A percentile compares a stretch with the other conserved stretches of the same genome.
Evolutionary conservation across 108 stramenopile species (phyloP).

Genomic region (Cylindrotheca fusiformis): DNA sequence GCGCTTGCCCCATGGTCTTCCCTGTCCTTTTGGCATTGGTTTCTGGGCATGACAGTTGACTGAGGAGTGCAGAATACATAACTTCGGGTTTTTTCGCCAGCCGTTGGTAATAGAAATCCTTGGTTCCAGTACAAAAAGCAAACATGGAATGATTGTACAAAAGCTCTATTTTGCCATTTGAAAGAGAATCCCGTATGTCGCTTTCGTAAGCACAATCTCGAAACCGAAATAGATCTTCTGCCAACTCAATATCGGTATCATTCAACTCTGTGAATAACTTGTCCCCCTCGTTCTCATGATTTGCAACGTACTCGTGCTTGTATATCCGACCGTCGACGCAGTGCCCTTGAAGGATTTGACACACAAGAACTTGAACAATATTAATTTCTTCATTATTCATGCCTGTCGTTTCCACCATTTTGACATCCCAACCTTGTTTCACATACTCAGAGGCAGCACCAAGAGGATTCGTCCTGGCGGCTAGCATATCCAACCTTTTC

Average conservation of each 20-base stretch:
- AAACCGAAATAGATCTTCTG: constrained; percentile 20
- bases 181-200: not conserved
- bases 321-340: constrained; percentile 13
- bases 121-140: constrained; percentile 9
- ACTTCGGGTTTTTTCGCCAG: constrained; percentile 5
- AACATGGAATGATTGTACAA: constrained; percentile 13
- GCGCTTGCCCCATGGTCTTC: not conserved
- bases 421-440: constrained; percentile 18
- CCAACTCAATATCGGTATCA: not conserved
- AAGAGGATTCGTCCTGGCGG: constrained; percentile 25
- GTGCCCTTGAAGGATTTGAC: constrained; percentile 17
- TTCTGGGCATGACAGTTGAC: constrained; percentile 24
- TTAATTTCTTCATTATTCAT: constrained; percentile 6
- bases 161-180: constrained; percentile 8
- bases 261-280: constrained; percentile 1
- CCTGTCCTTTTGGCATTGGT: not conserved
- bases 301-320: constrained; percentile 12
- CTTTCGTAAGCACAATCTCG: constrained; percentile 25
- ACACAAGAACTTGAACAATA: constrained; percentile 24
- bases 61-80: constrained; percentile 19
- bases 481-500: constrained; percentile 4
- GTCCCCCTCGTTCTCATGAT: constrained; percentile 7
- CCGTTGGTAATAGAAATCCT: not conserved
- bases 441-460: constrained; percentile 12
- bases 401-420: constrained; percentile 32